Percentiles rank a stretch among this genome's conserved stretches.
phyloP scores from a whole-genome alignment of 768 basidiomycete genomes.

The Boletus eberwhitei region DNA sequence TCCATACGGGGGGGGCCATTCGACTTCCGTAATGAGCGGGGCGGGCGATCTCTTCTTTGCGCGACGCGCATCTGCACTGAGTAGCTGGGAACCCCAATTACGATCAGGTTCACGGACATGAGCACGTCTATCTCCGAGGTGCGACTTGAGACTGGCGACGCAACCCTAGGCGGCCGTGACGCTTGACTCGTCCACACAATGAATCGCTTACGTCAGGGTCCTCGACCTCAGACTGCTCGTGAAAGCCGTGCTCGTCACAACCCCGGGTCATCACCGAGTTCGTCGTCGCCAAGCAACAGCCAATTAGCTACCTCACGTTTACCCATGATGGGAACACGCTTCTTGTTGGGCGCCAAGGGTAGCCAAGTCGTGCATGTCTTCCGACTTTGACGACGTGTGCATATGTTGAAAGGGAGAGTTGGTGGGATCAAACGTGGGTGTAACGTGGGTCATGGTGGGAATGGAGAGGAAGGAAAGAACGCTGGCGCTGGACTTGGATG shows the following conservation, averaged over 20 bases:
- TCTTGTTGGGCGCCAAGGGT: constrained; percentile 45
- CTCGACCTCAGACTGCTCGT: constrained; percentile 48
- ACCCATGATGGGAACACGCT: constrained; percentile 52
- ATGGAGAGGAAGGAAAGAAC: background rate
- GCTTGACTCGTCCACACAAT: constrained; percentile 2
- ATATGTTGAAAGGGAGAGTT: constrained; percentile 10
- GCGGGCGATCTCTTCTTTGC: constrained; percentile 49
- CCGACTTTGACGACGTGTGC: constrained; percentile 33
- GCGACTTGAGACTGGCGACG: constrained; percentile 1
- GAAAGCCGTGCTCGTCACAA: constrained; percentile 9
- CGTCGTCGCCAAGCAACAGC: constrained; percentile 42
- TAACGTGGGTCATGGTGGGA: background rate
- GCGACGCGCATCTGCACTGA: constrained; percentile 54
- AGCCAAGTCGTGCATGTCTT: constrained; percentile 54
- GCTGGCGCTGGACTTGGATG: background rate
- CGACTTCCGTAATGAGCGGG: constrained; percentile 22
- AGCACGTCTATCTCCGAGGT: constrained; percentile 14
- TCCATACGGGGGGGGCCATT: constrained; percentile 20
- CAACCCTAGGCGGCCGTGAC: constrained; percentile 2
- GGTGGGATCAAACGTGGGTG: background rate
- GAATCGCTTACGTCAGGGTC: constrained; percentile 45
- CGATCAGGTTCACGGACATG: constrained; percentile 2
- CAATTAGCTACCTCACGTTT: constrained; percentile 46
- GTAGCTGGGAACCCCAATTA: constrained; percentile 10
- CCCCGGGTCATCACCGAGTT: constrained; percentile 45